Evolutionary conservation across 2,329 filamentous ascomycete species (phyloP).

Genomic region (Clonostachys rhizophaga): DNA sequence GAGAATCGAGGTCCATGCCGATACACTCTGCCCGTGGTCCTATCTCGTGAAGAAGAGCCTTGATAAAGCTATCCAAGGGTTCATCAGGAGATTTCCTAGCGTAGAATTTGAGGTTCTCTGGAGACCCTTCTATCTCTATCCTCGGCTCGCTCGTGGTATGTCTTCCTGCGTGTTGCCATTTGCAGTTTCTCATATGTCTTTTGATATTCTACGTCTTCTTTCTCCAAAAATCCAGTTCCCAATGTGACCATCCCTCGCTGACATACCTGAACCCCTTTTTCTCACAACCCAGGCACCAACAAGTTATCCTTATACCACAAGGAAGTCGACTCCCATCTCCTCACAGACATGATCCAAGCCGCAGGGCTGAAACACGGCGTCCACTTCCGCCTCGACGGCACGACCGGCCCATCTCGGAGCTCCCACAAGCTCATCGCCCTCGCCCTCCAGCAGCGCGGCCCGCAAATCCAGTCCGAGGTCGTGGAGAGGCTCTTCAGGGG

Average conservation of each 20-base stretch:
- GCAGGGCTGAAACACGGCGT: conserved; percentile 29
- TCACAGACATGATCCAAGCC: conserved; percentile 21
- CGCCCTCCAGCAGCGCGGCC: conserved; percentile 21
- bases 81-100: conserved; percentile 30
- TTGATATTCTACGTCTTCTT: background rate
- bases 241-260: background rate
- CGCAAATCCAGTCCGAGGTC: conserved; percentile 27
- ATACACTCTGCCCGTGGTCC: conserved; percentile 47
- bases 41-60: conserved; percentile 43
- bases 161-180: background rate
- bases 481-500: conserved; percentile 34
- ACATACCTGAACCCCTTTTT: conserved; percentile 2
- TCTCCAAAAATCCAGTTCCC: background rate
- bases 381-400: conserved; percentile 31
- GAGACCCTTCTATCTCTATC: conserved; percentile 40
- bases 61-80: conserved; percentile 35
- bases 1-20: conserved; percentile 39
- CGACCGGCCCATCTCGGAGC: conserved; percentile 35
- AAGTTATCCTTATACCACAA: conserved; percentile 29
- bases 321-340: conserved; percentile 15
- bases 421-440: conserved; percentile 43
- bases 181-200: background rate
- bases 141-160: conserved; percentile 19
- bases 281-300: conserved; percentile 17
- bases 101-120: conserved; percentile 40